phyloP scores from a whole-genome alignment of 345 rosid species.

The Noccaea bulbosa region DNA sequence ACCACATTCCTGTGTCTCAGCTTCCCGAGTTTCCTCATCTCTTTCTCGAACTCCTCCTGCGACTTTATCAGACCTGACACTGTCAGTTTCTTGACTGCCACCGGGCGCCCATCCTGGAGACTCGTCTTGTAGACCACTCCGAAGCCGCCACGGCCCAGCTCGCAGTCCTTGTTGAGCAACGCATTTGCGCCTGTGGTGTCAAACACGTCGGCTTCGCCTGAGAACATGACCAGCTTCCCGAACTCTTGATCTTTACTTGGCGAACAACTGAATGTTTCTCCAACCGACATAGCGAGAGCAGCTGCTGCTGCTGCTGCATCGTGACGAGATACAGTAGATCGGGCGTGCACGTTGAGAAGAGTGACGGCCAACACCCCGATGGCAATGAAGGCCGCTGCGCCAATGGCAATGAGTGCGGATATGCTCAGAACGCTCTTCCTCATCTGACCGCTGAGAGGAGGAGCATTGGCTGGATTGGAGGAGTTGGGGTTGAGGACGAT shows the following conservation, averaged over 20 bases:
- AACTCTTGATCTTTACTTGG: constrained; percentile 79
- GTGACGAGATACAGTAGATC: constrained; percentile 63
- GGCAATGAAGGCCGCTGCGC: constrained; percentile 85
- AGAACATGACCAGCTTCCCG: constrained; percentile 96
- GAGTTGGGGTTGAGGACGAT: constrained; percentile 97
- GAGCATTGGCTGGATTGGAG: constrained; percentile 49
- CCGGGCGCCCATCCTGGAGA: constrained; percentile 77
- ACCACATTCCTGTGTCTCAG: constrained; percentile 76
- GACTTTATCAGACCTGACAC: constrained; percentile 81
- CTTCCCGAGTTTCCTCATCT: constrained; percentile 76
- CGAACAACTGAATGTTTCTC: constrained; percentile 82
- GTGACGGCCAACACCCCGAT: constrained; percentile 88
- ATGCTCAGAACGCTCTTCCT: constrained; percentile 79
- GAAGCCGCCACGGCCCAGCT: constrained; percentile 97
- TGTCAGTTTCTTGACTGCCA: constrained; percentile 94
- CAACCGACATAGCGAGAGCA: constrained; percentile 60
- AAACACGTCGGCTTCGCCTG: constrained; percentile 80
- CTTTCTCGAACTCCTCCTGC: constrained; percentile 86
- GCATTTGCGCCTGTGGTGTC: constrained; percentile 79
- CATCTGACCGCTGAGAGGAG: constrained; percentile 52
- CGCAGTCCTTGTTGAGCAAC: constrained; percentile 91
- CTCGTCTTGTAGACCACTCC: constrained; percentile 87
- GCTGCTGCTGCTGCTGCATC: constrained; percentile 54
- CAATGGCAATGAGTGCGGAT: constrained; percentile 91
- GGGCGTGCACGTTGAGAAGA: constrained; percentile 75